Evolutionary conservation across 768 basidiomycete species (phyloP).

Genomic region (Mycena indigotica): DNA sequence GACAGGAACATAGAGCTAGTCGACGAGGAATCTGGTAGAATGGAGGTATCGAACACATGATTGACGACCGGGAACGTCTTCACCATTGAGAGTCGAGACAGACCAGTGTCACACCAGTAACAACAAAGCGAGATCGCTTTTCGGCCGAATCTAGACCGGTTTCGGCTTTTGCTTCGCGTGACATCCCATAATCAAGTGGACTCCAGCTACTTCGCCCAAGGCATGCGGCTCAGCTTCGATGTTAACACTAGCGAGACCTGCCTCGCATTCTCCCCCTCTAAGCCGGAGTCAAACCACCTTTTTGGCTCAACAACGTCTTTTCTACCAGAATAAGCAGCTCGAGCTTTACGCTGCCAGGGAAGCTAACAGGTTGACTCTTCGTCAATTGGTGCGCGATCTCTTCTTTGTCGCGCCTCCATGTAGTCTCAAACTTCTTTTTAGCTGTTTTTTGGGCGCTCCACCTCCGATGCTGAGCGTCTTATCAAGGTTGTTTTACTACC

Average conservation of each 20-base stretch:
- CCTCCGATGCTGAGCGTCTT: conserved; percentile 69
- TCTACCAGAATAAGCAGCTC: conserved; percentile 82
- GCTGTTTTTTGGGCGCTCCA: conserved; percentile 86
- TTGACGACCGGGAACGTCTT: too few species aligned
- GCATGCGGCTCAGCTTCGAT: conserved; percentile 15
- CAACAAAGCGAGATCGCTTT: too few species aligned
- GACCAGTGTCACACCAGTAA: too few species aligned
- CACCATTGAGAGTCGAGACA: too few species aligned
- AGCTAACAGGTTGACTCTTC: conserved; percentile 69
- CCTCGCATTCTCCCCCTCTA: conserved; percentile 13
- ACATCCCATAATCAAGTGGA: background rate
- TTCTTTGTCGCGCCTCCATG: too few species aligned
- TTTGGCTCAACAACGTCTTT: conserved; percentile 43
- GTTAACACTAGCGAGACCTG: conserved; percentile 15
- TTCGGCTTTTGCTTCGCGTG: background rate
- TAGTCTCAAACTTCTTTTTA: conserved; percentile 29
- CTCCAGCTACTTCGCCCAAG: conserved; percentile 8
- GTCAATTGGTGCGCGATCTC: conserved; percentile 65
- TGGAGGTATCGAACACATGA: too few species aligned
- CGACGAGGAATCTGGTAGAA: too few species aligned
- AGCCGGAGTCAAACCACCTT: conserved; percentile 39
- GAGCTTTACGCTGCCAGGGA: conserved; percentile 78
- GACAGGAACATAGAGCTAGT: too few species aligned
- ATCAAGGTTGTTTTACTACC: conserved; percentile 58
- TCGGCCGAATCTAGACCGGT: background rate